These are phyloP conservation scores for Leishmania guyanensis DNA, from an alignment of 208 protist genomes.

Conservation along the genomic window DNA sequence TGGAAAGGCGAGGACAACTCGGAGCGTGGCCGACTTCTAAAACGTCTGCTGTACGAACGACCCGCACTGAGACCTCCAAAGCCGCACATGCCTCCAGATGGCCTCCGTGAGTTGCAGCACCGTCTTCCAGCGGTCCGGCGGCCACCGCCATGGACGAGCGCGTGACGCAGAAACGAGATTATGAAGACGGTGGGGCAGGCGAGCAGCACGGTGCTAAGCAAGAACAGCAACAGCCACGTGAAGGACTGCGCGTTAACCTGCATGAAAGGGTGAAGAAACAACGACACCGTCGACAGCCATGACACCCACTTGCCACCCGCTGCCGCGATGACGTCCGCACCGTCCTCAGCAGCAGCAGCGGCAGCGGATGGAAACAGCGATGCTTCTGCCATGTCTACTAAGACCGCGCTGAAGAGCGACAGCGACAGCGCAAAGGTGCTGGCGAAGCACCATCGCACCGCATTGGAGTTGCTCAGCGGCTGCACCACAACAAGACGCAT, in stretches of 20 bases:
- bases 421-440: slow-evolving; percentile 31
- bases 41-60: neutral
- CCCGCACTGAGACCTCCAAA: neutral
- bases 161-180: slow-evolving; percentile 4
- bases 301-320: neutral
- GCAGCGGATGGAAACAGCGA: slow-evolving; percentile 1
- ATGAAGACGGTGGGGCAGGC: slow-evolving; percentile 15
- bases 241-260: slow-evolving; percentile 17
- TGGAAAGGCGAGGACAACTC: neutral
- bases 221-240: slow-evolving; percentile 19
- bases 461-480: slow-evolving; percentile 10
- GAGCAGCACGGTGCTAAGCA: slow-evolving; percentile 22
- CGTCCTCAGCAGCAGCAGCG: neutral
- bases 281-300: neutral
- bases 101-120: neutral
- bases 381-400: slow-evolving; percentile 28
- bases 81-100: neutral
- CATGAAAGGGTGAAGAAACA: neutral
- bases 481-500: slow-evolving; percentile 37
- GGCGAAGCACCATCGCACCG: slow-evolving; percentile 32
- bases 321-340: neutral
- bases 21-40: neutral
- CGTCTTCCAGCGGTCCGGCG: neutral
- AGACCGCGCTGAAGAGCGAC: slow-evolving; percentile 29
- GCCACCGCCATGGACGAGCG: neutral